These are phyloP conservation scores for Thelonectria blattea DNA, from an alignment of 2,329 filamentous ascomycete species.

Conservation along the genomic window DNA sequence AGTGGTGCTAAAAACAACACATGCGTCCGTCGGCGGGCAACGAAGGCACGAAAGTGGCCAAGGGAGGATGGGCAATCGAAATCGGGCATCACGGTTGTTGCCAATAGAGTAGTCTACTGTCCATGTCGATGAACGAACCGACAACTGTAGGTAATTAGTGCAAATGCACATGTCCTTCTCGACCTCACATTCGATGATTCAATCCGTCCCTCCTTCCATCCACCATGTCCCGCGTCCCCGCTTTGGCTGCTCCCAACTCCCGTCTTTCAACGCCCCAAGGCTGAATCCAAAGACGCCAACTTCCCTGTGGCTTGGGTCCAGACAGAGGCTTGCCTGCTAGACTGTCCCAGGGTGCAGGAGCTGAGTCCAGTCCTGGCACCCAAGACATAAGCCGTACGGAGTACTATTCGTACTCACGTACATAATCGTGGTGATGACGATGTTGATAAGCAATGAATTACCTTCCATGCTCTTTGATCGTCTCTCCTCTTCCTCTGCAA, in stretches of 20 bases:
- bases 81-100: neutral
- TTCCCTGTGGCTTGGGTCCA: neutral
- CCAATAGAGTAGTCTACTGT: too few species aligned
- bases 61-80: neutral
- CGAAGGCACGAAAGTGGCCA: neutral
- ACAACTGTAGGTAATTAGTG: too few species aligned
- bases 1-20: slow-evolving; percentile 22
- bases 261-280: neutral
- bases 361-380: too few species aligned
- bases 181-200: neutral
- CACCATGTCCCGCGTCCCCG: neutral
- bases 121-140: too few species aligned
- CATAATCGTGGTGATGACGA: neutral
- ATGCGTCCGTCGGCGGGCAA: slow-evolving; percentile 5
- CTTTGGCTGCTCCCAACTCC: neutral
- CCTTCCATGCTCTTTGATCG: neutral
- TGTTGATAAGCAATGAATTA: neutral
- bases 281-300: neutral
- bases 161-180: too few species aligned
- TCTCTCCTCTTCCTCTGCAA: neutral
- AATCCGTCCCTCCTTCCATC: neutral
- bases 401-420: neutral
- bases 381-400: neutral
- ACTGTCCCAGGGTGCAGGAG: neutral
- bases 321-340: neutral